Base-by-base conservation (phyloP, 768 basidiomycete species). In the Suillus americanus region DNA sequence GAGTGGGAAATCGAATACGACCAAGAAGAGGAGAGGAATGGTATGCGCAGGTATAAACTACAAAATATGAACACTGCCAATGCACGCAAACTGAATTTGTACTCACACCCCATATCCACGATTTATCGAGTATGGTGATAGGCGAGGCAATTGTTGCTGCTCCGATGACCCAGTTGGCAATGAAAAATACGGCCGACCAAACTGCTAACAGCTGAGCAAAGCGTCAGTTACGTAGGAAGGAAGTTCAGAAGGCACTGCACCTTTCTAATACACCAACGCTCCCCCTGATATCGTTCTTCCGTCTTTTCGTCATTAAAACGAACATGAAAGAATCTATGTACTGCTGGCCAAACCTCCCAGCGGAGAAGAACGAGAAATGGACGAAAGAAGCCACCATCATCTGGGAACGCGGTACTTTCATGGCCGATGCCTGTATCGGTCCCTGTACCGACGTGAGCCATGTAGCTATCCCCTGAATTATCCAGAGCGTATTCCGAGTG, bases 221-320 rank as follows among this genome's bases (percentile, higher is more conserved):
- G 8, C 43, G 60, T 53, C 40, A 23, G n/a, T 45, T 37, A 67
- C 35, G 5, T 43, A 9, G 35, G 20, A 56, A 59, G n/a, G 23
- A 38, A 23, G 41, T 61, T 46, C 35, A 33, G 35, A 50, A 25
- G 54, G 33, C 45, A 40, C 64, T 66, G 33, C 68, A 79, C 81
- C 75, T 91, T 92, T 65, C 83, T 83, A 30, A 86, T 79, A 69
- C 86, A 90, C 91, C 91, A 92, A 60, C 80, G 85, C 76, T 94
- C 92, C 81, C 87, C 80, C 59, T 65, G 75, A 72, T 82, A 86
- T 28, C 81, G 77, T 60, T 71, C 71, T 72, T 86, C 86, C 66
- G 81, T 78, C 79, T 85, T 70, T 75, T 83, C 80, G 69, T 91
- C 89, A 28, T 80, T 77, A 72, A 92, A 92, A 30, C 79, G 80